phyloP scores from a whole-genome alignment of 2,329 filamentous ascomycete species.

The Orbilia blumenaviensis region DNA sequence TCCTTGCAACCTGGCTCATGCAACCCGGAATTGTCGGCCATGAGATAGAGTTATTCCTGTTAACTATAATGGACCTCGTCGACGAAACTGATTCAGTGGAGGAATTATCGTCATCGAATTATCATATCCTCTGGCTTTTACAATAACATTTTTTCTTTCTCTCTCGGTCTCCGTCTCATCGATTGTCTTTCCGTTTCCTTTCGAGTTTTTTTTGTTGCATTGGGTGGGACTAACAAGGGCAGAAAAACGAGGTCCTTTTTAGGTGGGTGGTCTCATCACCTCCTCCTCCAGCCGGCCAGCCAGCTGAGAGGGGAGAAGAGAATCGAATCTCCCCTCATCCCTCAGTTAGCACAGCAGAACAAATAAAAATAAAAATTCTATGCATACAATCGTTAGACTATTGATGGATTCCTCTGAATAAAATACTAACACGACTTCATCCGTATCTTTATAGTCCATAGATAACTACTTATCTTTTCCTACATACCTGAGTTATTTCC shows the following conservation, averaged over 20 bases:
- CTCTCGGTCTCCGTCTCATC: too few relatives aligned
- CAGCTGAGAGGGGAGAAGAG: neutral
- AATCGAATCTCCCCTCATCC: neutral
- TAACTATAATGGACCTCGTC: constrained; percentile 37
- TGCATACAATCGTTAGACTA: constrained; percentile 2
- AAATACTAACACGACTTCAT: constrained; percentile 21
- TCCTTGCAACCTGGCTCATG: constrained; percentile 44
- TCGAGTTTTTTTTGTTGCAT: constrained; percentile 23
- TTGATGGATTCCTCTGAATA: neutral
- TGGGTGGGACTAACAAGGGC: constrained; percentile 20
- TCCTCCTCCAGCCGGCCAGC: constrained; percentile 19
- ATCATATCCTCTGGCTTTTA: neutral
- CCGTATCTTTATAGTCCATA: neutral
- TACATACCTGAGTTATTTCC: constrained; percentile 17
- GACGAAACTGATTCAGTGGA: constrained; percentile 44
- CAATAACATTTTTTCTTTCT: constrained; percentile 12
- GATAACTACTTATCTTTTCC: neutral
- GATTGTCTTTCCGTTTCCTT: neutral
- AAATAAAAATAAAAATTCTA: too few relatives aligned
- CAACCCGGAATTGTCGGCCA: constrained; percentile 44
- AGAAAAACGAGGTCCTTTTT: constrained; percentile 14
- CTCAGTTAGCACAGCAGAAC: constrained; percentile 7
- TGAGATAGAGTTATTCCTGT: constrained; percentile 1
- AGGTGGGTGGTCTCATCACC: constrained; percentile 37
- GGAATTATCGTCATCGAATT: constrained; percentile 28